These are phyloP conservation scores for Exophiala dermatitidis DNA, from an alignment of 2,329 filamentous ascomycete genomes.

Conservation along the genomic window DNA sequence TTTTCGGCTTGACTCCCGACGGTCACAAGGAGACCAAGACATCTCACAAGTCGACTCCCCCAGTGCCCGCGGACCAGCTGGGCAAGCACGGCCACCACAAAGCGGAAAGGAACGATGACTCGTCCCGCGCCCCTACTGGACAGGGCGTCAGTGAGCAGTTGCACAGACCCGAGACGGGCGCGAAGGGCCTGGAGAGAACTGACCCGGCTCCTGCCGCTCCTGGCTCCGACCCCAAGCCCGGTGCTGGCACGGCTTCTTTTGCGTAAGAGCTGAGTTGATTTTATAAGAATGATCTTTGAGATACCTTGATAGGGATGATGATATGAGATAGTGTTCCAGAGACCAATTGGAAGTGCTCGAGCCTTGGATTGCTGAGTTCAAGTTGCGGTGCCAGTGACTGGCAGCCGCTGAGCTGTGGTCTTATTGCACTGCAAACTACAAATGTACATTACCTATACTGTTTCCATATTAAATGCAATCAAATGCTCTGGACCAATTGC, in stretches of 20 bases:
- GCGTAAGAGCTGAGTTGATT: neutral
- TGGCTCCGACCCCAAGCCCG: slow-evolving; percentile 6
- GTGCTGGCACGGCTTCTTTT: slow-evolving; percentile 3
- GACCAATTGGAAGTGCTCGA: too few relatives aligned
- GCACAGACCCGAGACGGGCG: slow-evolving; percentile 4
- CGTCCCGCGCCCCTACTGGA: slow-evolving; percentile 1
- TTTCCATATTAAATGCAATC: too few relatives aligned
- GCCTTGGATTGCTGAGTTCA: too few relatives aligned
- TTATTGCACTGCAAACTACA: too few relatives aligned
- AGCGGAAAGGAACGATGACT: neutral
- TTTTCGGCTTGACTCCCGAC: slow-evolving; percentile 25
- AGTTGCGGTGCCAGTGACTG: too few relatives aligned
- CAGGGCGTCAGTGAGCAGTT: slow-evolving; percentile 14
- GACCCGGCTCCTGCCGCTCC: slow-evolving; percentile 9
- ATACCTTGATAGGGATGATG: too few relatives aligned
- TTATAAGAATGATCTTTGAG: too few relatives aligned
- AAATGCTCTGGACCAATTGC: too few relatives aligned
- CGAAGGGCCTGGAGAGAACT: slow-evolving; percentile 16
- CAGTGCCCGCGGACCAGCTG: slow-evolving; percentile 4
- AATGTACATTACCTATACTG: too few relatives aligned
- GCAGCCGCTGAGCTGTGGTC: too few relatives aligned
- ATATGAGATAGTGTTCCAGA: too few relatives aligned
- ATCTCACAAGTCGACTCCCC: neutral
- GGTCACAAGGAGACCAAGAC: slow-evolving; percentile 13
- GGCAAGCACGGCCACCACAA: slow-evolving; percentile 2